phyloP scores from a whole-genome alignment of 1,284 basidiomycete species.

The Ceratobasidium sp. region DNA sequence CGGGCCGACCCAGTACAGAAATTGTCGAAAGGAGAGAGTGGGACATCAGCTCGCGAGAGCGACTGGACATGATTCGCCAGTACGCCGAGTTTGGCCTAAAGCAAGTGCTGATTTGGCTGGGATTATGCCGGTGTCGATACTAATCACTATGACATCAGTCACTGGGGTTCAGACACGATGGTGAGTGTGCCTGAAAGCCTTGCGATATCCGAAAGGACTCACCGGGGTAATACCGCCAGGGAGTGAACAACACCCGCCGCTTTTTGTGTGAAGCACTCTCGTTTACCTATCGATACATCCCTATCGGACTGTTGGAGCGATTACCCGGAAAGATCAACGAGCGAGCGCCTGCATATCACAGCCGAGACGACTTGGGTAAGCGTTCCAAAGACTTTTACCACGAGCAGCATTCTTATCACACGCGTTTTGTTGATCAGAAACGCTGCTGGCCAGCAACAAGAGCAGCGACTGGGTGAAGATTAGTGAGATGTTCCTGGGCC shows the following conservation, averaged over 20 bases:
- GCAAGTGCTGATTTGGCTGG: slow-evolving; percentile 54
- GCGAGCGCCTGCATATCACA: slow-evolving; percentile 83
- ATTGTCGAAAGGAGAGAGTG: slow-evolving; percentile 91
- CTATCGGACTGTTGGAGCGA: slow-evolving; percentile 89
- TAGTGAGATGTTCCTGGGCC: slow-evolving; percentile 91
- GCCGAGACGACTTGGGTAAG: slow-evolving; percentile 84
- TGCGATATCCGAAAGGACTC: slow-evolving; percentile 5
- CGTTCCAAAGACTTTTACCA: slow-evolving; percentile 33
- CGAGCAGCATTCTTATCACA: neutral
- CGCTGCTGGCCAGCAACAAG: slow-evolving; percentile 80
- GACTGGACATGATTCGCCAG: slow-evolving; percentile 85
- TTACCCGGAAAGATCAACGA: slow-evolving; percentile 89
- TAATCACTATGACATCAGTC: slow-evolving; percentile 53
- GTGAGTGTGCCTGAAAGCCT: slow-evolving; percentile 34
- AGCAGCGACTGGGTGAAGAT: slow-evolving; percentile 95
- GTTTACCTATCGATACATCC: slow-evolving; percentile 94
- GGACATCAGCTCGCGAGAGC: slow-evolving; percentile 92
- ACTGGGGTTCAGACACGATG: slow-evolving; percentile 90
- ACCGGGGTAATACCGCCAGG: slow-evolving; percentile 50
- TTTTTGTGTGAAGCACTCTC: slow-evolving; percentile 95
- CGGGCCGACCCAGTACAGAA: slow-evolving; percentile 64
- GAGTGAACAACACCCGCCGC: slow-evolving; percentile 90
- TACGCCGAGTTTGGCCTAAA: slow-evolving; percentile 81
- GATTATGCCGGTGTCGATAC: neutral
- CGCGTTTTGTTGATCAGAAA: slow-evolving; percentile 59